These are phyloP conservation scores for Erodium maritimum DNA, from an alignment of 345 rosid species.

Conservation along the genomic window DNA sequence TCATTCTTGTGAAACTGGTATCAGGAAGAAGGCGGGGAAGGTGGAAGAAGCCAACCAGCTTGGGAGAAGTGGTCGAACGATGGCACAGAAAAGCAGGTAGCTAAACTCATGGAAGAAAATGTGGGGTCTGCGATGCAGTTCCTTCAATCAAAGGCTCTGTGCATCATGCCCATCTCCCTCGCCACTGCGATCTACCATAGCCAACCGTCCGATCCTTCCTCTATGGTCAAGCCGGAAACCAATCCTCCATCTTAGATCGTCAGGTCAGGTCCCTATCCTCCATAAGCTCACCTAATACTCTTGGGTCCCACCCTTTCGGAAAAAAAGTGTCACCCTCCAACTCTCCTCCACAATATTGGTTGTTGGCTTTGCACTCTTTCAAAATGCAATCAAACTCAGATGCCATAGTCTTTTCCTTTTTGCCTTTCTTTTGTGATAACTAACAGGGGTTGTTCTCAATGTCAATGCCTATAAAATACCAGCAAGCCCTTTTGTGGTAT, in stretches of 20 bases:
- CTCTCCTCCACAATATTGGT: slow-evolving; percentile 6
- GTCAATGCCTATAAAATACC: slow-evolving; percentile 31
- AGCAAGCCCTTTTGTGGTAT: slow-evolving; percentile 13
- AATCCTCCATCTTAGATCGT: slow-evolving; percentile 21
- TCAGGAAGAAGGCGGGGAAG: slow-evolving; percentile 42
- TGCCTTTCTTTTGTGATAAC: slow-evolving; percentile 16
- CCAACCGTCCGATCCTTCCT: slow-evolving; percentile 27
- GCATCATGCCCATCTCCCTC: slow-evolving; percentile 64
- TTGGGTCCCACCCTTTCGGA: slow-evolving; percentile 12
- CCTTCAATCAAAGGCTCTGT: slow-evolving; percentile 68
- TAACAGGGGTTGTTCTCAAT: slow-evolving; percentile 25
- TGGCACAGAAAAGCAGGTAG: slow-evolving; percentile 59
- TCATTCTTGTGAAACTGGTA: neutral
- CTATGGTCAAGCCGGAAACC: slow-evolving; percentile 40
- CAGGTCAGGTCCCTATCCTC: neutral
- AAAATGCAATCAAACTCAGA: slow-evolving; percentile 62
- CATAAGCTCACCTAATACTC: slow-evolving; percentile 3
- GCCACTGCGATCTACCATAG: slow-evolving; percentile 52
- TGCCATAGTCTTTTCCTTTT: slow-evolving; percentile 30
- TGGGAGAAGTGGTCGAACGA: slow-evolving; percentile 73
- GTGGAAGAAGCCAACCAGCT: slow-evolving; percentile 30
- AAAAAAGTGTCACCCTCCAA: slow-evolving; percentile 1
- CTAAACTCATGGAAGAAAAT: slow-evolving; percentile 75
- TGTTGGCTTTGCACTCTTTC: slow-evolving; percentile 13
- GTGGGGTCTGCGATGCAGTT: slow-evolving; percentile 73